Evolutionary conservation across 1,284 basidiomycete genomes (phyloP).

Genomic region (Meira miltonrushii): DNA sequence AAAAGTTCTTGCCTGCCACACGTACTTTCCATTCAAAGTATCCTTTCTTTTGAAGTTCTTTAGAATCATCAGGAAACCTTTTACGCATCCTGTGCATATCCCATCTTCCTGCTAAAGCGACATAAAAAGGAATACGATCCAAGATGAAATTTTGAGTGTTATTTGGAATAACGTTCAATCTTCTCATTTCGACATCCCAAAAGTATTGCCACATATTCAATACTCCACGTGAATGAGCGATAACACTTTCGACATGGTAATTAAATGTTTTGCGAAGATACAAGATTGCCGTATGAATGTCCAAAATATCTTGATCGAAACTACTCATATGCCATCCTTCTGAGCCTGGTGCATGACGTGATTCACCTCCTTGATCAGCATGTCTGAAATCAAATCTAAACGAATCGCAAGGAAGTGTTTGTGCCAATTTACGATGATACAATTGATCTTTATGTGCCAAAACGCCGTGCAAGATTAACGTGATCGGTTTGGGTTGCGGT

Average conservation of each 20-base stretch:
- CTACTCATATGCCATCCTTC: constrained; percentile 12
- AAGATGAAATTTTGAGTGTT: neutral
- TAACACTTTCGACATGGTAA: constrained; percentile 12
- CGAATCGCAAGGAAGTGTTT: constrained; percentile 66
- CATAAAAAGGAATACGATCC: constrained; percentile 59
- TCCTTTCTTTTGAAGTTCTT: constrained; percentile 28
- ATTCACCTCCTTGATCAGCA: neutral
- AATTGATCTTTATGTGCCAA: constrained; percentile 61
- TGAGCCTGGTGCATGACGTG: no score
- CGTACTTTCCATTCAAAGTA: constrained; percentile 33
- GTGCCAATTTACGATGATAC: constrained; percentile 69
- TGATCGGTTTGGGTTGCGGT: constrained; percentile 11
- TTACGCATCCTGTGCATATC: constrained; percentile 36
- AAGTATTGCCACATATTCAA: constrained; percentile 9
- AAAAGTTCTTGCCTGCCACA: constrained; percentile 28
- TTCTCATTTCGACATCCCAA: constrained; percentile 8
- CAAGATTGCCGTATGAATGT: constrained; percentile 20
- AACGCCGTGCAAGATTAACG: constrained; percentile 40
- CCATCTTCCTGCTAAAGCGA: constrained; percentile 25
- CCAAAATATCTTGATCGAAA: constrained; percentile 25
- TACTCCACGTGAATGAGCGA: constrained; percentile 6
- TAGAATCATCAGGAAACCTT: constrained; percentile 21
- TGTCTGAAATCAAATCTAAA: constrained; percentile 74
- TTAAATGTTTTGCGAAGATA: constrained; percentile 21
- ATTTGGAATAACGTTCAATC: neutral